Base-by-base conservation (phyloP, 768 basidiomycete genomes). In the Pleurotus platypus region DNA sequence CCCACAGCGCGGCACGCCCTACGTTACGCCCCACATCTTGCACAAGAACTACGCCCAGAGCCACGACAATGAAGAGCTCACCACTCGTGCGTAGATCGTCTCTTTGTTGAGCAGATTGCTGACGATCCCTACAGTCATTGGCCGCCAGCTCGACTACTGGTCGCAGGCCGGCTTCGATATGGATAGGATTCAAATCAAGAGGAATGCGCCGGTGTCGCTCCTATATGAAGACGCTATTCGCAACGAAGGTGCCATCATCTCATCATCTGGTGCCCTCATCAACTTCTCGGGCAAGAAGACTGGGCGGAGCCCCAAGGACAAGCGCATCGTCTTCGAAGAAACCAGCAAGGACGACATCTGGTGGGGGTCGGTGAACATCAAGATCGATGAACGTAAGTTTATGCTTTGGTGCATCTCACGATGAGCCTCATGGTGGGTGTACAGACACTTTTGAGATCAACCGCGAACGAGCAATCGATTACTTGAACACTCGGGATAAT, bases 211-310 rank as follows among this genome's bases (percentile, higher is more conserved):
- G 16, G 86, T 88, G 43, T 92, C 95, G 0, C 82, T 87, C 64
- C 88, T 96, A 43, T 97, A 97, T 75, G 97, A 99, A 69, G 97
- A 99, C 66, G 97, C 97, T 65, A 88, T 98, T 77, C 88, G 93
- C 64, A 96, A 98, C 74, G 97, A 99, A 70, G 96, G 96, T 58
- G 97, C 97, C 65, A 92, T 99, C 78, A 90, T 99, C 75, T 95
- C 97, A 56, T 86, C 91, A 35, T 91, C 87, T 5, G 97, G 97
- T 49, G 94, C 97, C 16, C 79, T 99, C 66, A 99, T 99, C 86
- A 99, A 99, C 83, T 99, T 98, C 67, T 97, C 94, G 7, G 97
- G 97, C 30, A 98, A 98, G 82, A 99, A 99, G 82, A 98, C 97
- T 2, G 97, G 97, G 56, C 84, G 97, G 48, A 89, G 86, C 64